These are phyloP conservation scores for Lasiodiplodia gonubiensis DNA, from an alignment of 2,329 filamentous ascomycete genomes.

Conservation along the genomic window DNA sequence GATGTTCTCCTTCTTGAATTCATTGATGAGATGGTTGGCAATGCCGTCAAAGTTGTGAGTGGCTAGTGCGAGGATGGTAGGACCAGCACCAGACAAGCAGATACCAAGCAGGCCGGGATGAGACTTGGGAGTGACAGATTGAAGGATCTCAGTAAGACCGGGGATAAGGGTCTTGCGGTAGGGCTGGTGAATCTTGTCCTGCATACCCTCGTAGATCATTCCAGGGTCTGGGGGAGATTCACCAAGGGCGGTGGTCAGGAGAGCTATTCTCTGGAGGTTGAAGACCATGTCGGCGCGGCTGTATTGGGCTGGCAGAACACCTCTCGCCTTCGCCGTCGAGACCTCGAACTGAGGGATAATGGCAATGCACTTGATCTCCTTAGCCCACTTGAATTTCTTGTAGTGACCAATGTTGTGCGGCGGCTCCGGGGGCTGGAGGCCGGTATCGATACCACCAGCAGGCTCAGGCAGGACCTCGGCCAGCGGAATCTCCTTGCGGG, in stretches of 20 bases:
- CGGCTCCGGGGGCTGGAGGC: slow-evolving; percentile 83
- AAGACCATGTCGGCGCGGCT: slow-evolving; percentile 86
- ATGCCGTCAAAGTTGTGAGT: slow-evolving; percentile 90
- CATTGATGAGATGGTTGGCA: slow-evolving; percentile 75
- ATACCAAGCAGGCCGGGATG: slow-evolving; percentile 91
- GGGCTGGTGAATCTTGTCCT: slow-evolving; percentile 97
- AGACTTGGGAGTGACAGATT: slow-evolving; percentile 85
- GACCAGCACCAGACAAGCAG: slow-evolving; percentile 91
- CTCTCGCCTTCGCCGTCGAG: slow-evolving; percentile 87
- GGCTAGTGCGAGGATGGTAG: slow-evolving; percentile 91
- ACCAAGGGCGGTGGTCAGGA: slow-evolving; percentile 87
- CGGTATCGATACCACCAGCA: slow-evolving; percentile 89
- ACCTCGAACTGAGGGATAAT: slow-evolving; percentile 97
- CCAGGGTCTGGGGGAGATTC: slow-evolving; percentile 89
- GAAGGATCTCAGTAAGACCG: slow-evolving; percentile 86
- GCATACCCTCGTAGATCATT: slow-evolving; percentile 97
- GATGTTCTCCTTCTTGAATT: slow-evolving; percentile 75
- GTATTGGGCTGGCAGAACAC: slow-evolving; percentile 82
- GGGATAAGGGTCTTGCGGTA: slow-evolving; percentile 93
- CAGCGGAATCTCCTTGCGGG: slow-evolving; percentile 89
- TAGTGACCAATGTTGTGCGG: slow-evolving; percentile 93
- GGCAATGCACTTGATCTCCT: slow-evolving; percentile 94
- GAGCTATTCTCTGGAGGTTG: slow-evolving; percentile 91
- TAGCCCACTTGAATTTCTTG: slow-evolving; percentile 92
- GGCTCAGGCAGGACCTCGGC: slow-evolving; percentile 91